phyloP scores from a whole-genome alignment of 495 filamentous ascomycete species.

The Aspergillus ellipticus region DNA sequence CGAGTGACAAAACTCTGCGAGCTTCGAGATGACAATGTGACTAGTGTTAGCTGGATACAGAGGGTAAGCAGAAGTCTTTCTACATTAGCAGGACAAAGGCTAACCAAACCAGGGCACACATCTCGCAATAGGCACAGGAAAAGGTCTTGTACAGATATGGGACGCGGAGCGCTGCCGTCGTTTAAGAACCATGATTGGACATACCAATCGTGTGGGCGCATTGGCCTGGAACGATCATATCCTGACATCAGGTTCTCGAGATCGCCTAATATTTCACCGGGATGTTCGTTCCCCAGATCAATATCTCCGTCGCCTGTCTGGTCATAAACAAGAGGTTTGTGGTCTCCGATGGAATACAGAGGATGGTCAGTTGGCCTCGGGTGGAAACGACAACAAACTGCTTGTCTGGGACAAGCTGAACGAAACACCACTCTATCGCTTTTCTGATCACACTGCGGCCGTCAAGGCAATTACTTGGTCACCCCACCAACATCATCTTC shows the following conservation, averaged over 20 bases:
- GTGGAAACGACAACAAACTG: constrained; percentile 96
- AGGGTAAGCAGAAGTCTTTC: constrained; percentile 39
- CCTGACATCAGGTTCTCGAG: constrained; percentile 88
- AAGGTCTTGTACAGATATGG: constrained; percentile 96
- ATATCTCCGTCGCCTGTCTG: constrained; percentile 72
- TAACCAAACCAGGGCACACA: constrained; percentile 68
- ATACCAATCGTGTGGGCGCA: constrained; percentile 84
- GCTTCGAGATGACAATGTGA: constrained; percentile 87
- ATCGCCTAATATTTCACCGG: constrained; percentile 89
- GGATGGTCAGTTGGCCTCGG: constrained; percentile 90
- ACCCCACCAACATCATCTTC: constrained; percentile 85
- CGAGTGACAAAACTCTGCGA: constrained; percentile 90
- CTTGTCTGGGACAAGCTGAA: constrained; percentile 96
- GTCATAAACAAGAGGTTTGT: constrained; percentile 98
- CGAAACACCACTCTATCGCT: constrained; percentile 84
- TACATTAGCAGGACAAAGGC: not conserved
- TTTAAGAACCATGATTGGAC: constrained; percentile 92
- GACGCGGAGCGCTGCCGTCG: constrained; percentile 82
- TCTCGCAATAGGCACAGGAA: constrained; percentile 87
- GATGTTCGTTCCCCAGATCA: constrained; percentile 94
- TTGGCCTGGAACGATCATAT: constrained; percentile 98
- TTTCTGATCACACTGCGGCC: constrained; percentile 87
- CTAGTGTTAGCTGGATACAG: constrained; percentile 97
- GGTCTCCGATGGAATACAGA: constrained; percentile 97
- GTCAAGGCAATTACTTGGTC: constrained; percentile 99